Percentiles rank a stretch among this genome's conserved stretches.
Evolutionary conservation across 148 eudicot genomes (phyloP).

Genomic region (Chenopodium formosanum): DNA sequence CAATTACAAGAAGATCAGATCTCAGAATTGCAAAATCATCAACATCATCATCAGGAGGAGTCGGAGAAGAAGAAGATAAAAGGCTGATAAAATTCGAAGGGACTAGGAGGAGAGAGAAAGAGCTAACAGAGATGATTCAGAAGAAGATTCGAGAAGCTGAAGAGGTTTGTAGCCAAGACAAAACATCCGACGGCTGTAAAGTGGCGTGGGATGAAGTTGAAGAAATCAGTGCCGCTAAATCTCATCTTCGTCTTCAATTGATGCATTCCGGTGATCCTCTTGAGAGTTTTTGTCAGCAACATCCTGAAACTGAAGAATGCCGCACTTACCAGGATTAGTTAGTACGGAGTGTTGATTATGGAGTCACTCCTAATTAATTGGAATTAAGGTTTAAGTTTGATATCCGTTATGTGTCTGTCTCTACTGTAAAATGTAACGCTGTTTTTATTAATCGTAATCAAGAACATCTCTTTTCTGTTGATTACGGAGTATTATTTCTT

Average conservation of each 20-base stretch:
- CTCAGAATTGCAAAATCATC: neutral
- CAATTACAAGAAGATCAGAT: neutral
- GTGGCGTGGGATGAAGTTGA: slow-evolving; percentile 16
- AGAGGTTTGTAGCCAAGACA: neutral
- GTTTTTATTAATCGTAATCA: too few relatives aligned
- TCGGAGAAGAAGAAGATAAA: neutral
- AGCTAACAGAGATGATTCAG: neutral
- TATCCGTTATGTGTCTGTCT: too few relatives aligned
- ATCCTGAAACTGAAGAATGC: slow-evolving; percentile 5
- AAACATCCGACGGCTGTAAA: neutral
- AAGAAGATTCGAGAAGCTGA: slow-evolving; percentile 1
- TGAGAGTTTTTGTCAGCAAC: neutral
- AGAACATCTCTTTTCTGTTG: too few relatives aligned
- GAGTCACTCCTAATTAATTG: too few relatives aligned
- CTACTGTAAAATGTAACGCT: too few relatives aligned
- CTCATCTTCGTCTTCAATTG: neutral
- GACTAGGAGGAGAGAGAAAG: neutral
- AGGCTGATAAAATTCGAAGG: neutral
- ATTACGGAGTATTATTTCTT: too few relatives aligned
- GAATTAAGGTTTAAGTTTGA: too few relatives aligned
- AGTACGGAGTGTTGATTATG: too few relatives aligned
- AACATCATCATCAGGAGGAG: neutral
- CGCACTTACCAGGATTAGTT: neutral
- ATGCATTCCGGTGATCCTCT: neutral
- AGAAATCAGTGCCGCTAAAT: neutral